A percentile compares a stretch with the other conserved stretches of the same genome.
These are phyloP conservation scores for Bipolaris gigantea DNA, from an alignment of 2,329 filamentous ascomycete genomes.

Conservation along the genomic window DNA sequence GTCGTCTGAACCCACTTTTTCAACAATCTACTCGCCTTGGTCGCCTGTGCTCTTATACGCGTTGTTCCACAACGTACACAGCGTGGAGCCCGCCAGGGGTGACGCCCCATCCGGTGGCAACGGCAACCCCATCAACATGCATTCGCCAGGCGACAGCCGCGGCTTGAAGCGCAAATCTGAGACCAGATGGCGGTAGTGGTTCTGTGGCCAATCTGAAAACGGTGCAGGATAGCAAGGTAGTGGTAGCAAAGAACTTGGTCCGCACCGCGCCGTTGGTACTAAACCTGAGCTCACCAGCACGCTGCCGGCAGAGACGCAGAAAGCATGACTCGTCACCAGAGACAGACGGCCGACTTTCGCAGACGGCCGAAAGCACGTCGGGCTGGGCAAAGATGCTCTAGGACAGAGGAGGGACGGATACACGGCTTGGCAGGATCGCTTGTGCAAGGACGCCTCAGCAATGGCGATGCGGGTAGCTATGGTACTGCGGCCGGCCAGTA, in stretches of 20 bases:
- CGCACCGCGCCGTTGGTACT: neutral
- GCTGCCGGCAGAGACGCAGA: neutral
- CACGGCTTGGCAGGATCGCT: neutral
- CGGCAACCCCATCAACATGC: conserved; percentile 3
- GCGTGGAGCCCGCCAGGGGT: neutral
- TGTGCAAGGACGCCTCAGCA: neutral
- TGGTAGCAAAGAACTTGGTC: neutral
- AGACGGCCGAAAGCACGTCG: neutral
- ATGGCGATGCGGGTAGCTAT: too few species aligned
- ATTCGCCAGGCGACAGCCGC: neutral
- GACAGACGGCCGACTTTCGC: neutral
- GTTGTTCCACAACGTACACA: neutral
- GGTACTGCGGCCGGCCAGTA: too few species aligned
- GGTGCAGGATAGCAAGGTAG: neutral
- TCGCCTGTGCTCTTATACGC: neutral
- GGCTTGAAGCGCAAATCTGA: neutral
- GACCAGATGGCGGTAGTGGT: neutral
- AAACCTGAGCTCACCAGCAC: conserved; percentile 7
- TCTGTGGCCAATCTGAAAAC: neutral
- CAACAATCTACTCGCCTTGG: conserved; percentile 1
- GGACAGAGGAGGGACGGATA: neutral
- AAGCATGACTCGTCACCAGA: neutral
- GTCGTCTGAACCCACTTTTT: neutral
- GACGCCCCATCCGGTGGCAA: neutral
- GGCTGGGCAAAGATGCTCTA: neutral